Conservation (phyloP, 169 alveolate species). For the Plasmodium sp. region DNA sequence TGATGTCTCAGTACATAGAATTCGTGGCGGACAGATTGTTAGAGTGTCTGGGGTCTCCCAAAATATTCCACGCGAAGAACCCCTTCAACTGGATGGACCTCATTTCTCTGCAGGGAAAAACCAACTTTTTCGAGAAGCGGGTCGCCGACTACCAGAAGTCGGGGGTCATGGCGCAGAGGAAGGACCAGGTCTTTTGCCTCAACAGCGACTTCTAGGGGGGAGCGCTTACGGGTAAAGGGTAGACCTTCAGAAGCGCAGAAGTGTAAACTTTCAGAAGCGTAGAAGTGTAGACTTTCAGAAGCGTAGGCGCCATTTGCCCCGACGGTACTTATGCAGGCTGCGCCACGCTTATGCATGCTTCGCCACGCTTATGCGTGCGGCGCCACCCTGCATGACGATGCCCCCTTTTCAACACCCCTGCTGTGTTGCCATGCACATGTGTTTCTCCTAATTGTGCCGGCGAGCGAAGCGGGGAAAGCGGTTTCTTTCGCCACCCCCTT, state of each 20-base stretch:
- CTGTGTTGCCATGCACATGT: neutral
- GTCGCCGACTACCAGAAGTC: conserved; percentile 99
- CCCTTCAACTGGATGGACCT: conserved; percentile 99
- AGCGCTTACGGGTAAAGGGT: no score
- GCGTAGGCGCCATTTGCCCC: no score
- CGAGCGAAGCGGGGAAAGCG: neutral
- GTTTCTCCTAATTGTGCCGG: neutral
- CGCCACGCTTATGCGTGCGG: neutral
- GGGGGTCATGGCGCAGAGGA: conserved; percentile 93
- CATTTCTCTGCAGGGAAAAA: conserved; percentile 98
- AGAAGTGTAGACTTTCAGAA: no score
- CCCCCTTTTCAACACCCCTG: neutral
- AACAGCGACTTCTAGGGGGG: conserved; percentile 78
- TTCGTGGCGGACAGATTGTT: conserved; percentile 98
- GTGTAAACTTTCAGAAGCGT: no score
- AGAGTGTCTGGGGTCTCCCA: conserved; percentile 93
- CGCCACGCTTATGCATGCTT: no score
- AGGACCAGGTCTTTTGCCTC: conserved; percentile 80
- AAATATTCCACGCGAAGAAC: conserved; percentile 92
- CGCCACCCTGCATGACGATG: neutral
- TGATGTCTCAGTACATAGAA: conserved; percentile 97
- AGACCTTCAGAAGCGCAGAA: no score
- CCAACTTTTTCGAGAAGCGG: conserved; percentile 99
- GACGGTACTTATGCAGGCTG: no score
- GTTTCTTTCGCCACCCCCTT: neutral